These are phyloP conservation scores for Hydrangea macrophylla DNA, from an alignment of 148 eudicot species.

Conservation along the genomic window DNA sequence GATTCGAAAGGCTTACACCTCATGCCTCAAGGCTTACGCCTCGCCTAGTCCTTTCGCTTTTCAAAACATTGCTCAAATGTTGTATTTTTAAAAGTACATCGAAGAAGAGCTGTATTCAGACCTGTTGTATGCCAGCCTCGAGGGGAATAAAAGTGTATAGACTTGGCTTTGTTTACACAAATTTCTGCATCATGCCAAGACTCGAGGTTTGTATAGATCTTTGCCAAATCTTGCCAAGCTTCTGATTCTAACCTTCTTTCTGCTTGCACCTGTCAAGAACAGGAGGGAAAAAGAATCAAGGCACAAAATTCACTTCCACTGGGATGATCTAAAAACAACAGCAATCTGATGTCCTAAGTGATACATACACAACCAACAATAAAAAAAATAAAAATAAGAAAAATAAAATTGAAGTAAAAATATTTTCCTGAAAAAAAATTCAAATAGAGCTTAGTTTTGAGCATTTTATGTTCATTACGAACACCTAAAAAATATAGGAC, in stretches of 20 bases:
- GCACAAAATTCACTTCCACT: background rate
- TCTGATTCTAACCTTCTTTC: constrained; percentile 57
- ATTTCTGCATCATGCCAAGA: constrained; percentile 71
- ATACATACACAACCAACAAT: background rate
- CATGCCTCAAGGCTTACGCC: too few relatives aligned
- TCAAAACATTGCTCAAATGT: too few relatives aligned
- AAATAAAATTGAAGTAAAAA: too few relatives aligned
- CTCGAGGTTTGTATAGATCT: constrained; percentile 55
- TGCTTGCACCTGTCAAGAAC: constrained; percentile 26
- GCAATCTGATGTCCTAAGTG: background rate
- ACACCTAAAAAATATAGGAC: background rate
- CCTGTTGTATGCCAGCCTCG: constrained; percentile 81
- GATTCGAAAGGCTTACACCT: too few relatives aligned
- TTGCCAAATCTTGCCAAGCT: constrained; percentile 86
- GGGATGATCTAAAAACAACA: background rate
- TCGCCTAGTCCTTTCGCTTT: too few relatives aligned
- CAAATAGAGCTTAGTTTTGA: background rate
- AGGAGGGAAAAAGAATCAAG: constrained; percentile 4
- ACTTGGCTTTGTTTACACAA: constrained; percentile 62
- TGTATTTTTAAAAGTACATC: background rate
- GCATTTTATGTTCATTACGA: background rate
- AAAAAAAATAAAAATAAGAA: too few relatives aligned
- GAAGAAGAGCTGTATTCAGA: constrained; percentile 15
- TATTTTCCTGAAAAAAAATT: background rate
- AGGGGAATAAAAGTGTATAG: constrained; percentile 44